A percentile compares a stretch with the other conserved stretches of the same genome.
Evolutionary conservation across 1,139 yeast species (phyloP).

Genomic region (Hansenula sp.): DNA sequence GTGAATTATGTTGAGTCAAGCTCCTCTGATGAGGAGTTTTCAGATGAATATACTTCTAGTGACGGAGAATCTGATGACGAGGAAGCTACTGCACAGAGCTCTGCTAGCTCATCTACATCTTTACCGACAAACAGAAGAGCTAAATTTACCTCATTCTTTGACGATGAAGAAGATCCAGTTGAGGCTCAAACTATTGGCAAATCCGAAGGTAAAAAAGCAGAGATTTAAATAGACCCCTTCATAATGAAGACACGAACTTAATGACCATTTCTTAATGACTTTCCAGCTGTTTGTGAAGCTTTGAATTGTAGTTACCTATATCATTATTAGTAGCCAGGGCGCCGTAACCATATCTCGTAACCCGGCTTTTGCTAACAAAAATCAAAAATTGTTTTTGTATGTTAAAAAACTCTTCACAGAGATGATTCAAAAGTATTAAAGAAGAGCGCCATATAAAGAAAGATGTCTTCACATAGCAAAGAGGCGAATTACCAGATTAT

Average conservation of each 20-base stretch:
- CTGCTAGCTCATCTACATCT: background rate
- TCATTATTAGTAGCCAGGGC: no score
- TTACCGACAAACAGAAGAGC: background rate
- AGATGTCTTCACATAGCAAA: slow-evolving; percentile 15
- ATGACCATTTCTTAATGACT: no score
- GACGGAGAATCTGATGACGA: background rate
- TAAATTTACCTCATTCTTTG: slow-evolving; percentile 12
- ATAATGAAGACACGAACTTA: no score
- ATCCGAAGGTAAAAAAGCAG: background rate
- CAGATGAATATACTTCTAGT: background rate
- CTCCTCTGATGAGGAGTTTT: background rate
- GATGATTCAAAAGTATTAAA: no score
- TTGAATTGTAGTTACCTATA: no score
- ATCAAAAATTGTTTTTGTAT: background rate
- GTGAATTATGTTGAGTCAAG: background rate
- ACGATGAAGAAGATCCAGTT: slow-evolving; percentile 2
- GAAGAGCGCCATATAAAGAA: background rate
- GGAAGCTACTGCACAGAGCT: background rate
- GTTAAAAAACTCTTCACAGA: background rate
- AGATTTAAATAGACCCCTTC: no score
- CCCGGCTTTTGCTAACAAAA: background rate
- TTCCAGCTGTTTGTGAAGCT: no score
- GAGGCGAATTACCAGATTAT: slow-evolving; percentile 25
- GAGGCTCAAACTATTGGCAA: no score
- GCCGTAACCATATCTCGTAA: no score